These are phyloP conservation scores for Termitomyces sp. DNA, from an alignment of 768 basidiomycete genomes.

Conservation along the genomic window DNA sequence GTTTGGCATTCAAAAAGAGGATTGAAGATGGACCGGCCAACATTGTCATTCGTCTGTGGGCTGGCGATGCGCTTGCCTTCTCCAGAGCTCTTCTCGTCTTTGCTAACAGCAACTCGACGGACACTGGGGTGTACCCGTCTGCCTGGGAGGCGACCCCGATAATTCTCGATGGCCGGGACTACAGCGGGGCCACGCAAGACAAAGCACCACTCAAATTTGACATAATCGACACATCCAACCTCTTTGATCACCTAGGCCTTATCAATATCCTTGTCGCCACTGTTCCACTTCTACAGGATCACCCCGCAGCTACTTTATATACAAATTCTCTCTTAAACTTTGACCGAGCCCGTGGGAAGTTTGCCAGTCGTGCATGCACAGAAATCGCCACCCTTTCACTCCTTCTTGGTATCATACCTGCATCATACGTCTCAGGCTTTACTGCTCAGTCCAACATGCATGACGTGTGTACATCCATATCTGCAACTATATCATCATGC, in stretches of 20 bases:
- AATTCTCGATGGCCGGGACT: conserved; percentile 25
- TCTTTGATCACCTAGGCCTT: conserved; percentile 42
- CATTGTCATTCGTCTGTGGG: conserved; percentile 31
- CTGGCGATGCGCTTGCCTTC: conserved; percentile 33
- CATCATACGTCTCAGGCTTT: conserved; percentile 34
- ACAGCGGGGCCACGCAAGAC: conserved; percentile 10
- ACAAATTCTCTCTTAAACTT: conserved; percentile 34
- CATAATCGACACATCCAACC: conserved; percentile 46
- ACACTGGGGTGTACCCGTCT: conserved; percentile 24
- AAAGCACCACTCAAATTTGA: conserved; percentile 32
- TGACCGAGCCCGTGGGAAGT: conserved; percentile 19
- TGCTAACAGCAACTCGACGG: conserved; percentile 9
- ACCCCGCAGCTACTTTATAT: conserved; percentile 28
- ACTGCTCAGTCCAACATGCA: conserved; percentile 33
- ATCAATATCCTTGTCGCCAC: conserved; percentile 36
- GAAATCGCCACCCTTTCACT: conserved; percentile 36
- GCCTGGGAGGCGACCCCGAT: conserved; percentile 30
- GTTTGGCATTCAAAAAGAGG: conserved; percentile 20
- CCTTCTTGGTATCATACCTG: conserved; percentile 36
- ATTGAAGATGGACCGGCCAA: conserved; percentile 1
- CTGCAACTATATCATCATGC: background rate
- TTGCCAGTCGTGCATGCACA: conserved; percentile 25
- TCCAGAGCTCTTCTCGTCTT: conserved; percentile 28
- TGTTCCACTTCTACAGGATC: conserved; percentile 28
- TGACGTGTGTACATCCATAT: conserved; percentile 20